Evolutionary conservation across 202 grass and related monocot genomes (phyloP), one percentile per base, ranked within the genome.

Genomic region (Alloteropsis angusta): DNA sequence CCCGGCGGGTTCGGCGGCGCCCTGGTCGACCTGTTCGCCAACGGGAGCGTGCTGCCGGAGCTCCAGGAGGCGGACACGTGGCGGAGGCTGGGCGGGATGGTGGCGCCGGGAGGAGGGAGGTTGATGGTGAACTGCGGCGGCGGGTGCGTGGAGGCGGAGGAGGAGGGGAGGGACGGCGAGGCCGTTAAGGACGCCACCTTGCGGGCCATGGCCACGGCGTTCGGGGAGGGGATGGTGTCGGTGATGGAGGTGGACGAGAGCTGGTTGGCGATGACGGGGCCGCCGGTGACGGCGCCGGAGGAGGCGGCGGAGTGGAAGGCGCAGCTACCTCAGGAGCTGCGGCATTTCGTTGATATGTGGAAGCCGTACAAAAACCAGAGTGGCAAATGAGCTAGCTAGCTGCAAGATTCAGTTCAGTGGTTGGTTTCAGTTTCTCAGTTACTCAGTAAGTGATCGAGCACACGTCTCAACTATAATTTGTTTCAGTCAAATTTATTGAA

Each of bases 71-170:
- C 43, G 74, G 60, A 28, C 25, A 84, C 84, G 0, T 97, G 93
- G 93, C 64, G 57, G 60, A 70, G 72, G 72, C 44, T 93, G 4
- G 65, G 72, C 44, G 74, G 32, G 50, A 77, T 85, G 77, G 50
- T 97, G 67, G 21, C 52, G 55, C 59, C 0, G 4, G 84, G 79
- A 18, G 84, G 79, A 18, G 90, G 93, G 15, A 64, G 90, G 78
- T 14, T 97, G 58, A 88, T 90, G 90, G 90, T 90, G 77, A 97
- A 97, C 84, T 93, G 90, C 54, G 93, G 88, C 17, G 90, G 90
- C 9, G 69, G 74, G 10, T 87, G 88, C 76, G 90, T 97, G 36
- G 93, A 97, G 71, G 78, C 93, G 21, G 93, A 97, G 79, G 83
- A 93, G 38, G 81, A 65, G 17, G 80, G 83, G 65, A 84, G 83